Conservation (phyloP, 2,329 filamentous ascomycete genomes). For the Ceratocystis alfenasii region DNA sequence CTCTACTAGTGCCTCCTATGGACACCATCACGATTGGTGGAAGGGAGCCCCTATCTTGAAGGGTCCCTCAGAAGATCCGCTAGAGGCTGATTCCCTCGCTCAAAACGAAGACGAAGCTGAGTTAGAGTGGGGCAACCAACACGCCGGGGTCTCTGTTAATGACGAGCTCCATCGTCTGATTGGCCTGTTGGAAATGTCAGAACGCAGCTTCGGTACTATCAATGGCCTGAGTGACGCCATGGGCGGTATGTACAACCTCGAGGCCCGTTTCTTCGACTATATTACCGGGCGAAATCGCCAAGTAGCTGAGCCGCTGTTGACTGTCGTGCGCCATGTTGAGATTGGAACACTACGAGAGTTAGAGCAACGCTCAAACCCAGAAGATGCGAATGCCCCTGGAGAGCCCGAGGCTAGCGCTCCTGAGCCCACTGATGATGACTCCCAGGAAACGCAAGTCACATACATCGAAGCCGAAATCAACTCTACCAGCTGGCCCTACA, state of each 20-base stretch:
- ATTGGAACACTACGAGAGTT: not conserved
- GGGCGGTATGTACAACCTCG: constrained; percentile 21
- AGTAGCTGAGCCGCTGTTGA: constrained; percentile 28
- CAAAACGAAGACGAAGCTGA: not conserved
- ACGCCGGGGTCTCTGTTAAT: constrained; percentile 30
- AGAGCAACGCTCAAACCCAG: not conserved
- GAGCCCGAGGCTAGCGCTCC: no score
- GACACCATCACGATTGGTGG: constrained; percentile 50
- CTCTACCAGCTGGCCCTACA: constrained; percentile 30
- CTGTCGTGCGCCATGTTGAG: constrained; percentile 27
- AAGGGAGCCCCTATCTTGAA: constrained; percentile 32
- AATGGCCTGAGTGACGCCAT: constrained; percentile 35
- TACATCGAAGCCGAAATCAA: constrained; percentile 34
- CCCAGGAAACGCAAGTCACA: constrained; percentile 32
- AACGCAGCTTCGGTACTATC: constrained; percentile 47
- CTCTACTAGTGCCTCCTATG: constrained; percentile 37
- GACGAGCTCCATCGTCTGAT: constrained; percentile 51
- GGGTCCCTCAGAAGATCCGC: not conserved
- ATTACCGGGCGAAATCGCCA: constrained; percentile 29
- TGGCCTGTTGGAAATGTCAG: constrained; percentile 50
- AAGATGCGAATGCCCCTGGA: not conserved
- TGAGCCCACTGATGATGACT: constrained; percentile 23
- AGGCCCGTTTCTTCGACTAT: constrained; percentile 34
- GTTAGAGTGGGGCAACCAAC: constrained; percentile 13
- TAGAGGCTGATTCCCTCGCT: not conserved